Evolutionary conservation across 176 grass and related monocot genomes (phyloP).

Genomic region (Eleusine indica): DNA sequence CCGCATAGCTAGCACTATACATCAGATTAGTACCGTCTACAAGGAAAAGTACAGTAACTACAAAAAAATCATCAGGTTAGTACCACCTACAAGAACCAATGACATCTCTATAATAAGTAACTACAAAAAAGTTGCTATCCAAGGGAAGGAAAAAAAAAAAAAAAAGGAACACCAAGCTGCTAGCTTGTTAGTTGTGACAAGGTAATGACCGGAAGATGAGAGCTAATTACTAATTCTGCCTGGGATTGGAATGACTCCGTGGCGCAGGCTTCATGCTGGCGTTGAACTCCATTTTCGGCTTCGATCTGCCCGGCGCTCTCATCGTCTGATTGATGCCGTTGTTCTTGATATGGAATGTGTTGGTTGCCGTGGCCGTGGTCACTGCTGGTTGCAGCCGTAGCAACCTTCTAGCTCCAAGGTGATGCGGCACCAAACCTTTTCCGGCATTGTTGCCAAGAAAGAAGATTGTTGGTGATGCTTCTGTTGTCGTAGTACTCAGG

Average conservation of each 20-base stretch:
- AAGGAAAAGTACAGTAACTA: neutral
- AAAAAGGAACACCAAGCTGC: neutral
- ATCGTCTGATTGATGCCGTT: neutral
- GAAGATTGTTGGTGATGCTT: neutral
- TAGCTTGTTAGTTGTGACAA: neutral
- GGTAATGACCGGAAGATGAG: neutral
- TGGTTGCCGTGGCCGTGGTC: slow-evolving; percentile 2
- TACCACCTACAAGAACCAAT: slow-evolving; percentile 29
- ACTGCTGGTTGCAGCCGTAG: slow-evolving; percentile 30
- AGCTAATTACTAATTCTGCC: slow-evolving; percentile 55
- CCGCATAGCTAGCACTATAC: neutral
- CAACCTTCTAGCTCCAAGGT: slow-evolving; percentile 42
- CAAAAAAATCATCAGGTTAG: too few relatives aligned
- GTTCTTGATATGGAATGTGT: slow-evolving; percentile 17
- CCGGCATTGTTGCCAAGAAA: neutral
- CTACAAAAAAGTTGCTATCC: neutral
- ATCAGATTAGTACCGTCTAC: slow-evolving; percentile 15
- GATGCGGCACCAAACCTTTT: slow-evolving; percentile 11
- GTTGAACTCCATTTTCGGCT: slow-evolving; percentile 51
- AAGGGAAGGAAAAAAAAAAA: neutral
- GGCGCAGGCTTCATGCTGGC: slow-evolving; percentile 51
- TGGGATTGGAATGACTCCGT: slow-evolving; percentile 43
- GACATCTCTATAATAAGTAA: neutral
- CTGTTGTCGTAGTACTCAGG: too few relatives aligned
- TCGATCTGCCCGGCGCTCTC: neutral